Evolutionary conservation across 305 asterid species (phyloP), one percentile per base, ranked within the genome.

Genomic region (Stenogyne calaminthoides): DNA sequence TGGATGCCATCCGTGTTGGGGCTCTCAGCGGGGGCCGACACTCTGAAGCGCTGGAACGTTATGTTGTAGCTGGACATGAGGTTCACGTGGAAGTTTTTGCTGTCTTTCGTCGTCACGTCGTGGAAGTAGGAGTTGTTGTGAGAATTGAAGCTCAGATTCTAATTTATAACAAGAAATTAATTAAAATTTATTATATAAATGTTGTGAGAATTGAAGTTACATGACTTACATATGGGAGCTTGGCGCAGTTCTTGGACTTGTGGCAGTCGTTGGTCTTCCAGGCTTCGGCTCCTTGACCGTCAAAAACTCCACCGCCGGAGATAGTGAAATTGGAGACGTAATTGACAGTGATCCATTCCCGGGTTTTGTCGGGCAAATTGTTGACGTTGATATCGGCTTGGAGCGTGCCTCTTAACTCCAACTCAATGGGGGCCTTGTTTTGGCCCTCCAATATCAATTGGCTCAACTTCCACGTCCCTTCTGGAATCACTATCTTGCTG

Each of bases 1-100:
- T 88, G 96, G 76, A 90, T 68, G 1, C 96, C 96, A 16, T 90
- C 91, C 0, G 94, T 90, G 84, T 90, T 90, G 0, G 67, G 59
- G 58, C 92, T 85, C 0, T 72, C 73, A 0, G 37, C 86, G 0
- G 96, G 96, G 64, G 96, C 91, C 0, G 62, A 59, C 4, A 86
- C 39, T 0, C 68, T 81, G 44, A 81, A 69, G 0, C 61, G 18
- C 7, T 20, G 18, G 69, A 89, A 79, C 0, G 93, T 86, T 1
- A 87, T 61, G 37, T 86, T 84, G 19, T 57, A 9, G 79, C 90
- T 77, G 0, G 75, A 68, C 9, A 83, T 70, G 34, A 86, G 72
- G 67, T 83, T 78, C 0, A 73, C 69, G 64, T 89, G 96, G 47
- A 80, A 88, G 9, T 78, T 78, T 80, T 88, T 89, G 85, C 90